Evolutionary conservation across 2,329 filamentous ascomycete genomes (phyloP), one percentile per base, ranked within the genome.

Genomic region (Exophiala mesophila): DNA sequence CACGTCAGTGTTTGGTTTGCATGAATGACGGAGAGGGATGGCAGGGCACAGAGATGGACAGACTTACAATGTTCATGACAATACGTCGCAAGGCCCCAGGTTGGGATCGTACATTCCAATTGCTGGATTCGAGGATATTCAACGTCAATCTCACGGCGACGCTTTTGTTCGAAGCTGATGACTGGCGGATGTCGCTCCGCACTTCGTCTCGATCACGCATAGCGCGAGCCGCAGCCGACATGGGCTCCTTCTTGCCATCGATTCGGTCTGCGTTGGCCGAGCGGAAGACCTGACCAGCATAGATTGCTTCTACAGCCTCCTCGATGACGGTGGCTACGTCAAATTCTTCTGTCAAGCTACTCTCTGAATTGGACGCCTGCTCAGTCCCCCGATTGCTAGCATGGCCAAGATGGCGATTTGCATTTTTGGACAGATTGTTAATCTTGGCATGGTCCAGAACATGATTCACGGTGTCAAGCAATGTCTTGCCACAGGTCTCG

Each of bases 101-200:
- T 34, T 80, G 72, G 2, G 74, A 71, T 3, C 70, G 63, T 52
- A 77, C 79, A 1, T 63, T 59, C 76, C 78, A 82, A 7, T 66
- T 51, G 39, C 66, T 47, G 16, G 65, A 44, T 56, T 63, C 67
- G 2, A 72, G 67, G 9, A 80, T 70, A 48, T 79, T 70, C 4
- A 79, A 57, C 18, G 76, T 63, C 16, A 80, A 42, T 13, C 39
- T 36, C 10, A 42, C 49, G 4, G 35, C 10, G 26, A 19, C 30
- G 13, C 13, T 13, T n/a, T 20, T 37, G 23, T 26, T 26, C 9
- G 15, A 21, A 5, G 35, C 38, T 5, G 47, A 33, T 13, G 10
- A 40, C 39, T 48, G 29, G 18, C 33, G 46, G 30, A 49, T 39
- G 6, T 36, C 20, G 8, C 45, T 40, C 15, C 32, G 40, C 19